Evolutionary conservation across 2,329 filamentous ascomycete species (phyloP), one percentile per base, ranked within the genome.

Genomic region (Claviceps sp.): DNA sequence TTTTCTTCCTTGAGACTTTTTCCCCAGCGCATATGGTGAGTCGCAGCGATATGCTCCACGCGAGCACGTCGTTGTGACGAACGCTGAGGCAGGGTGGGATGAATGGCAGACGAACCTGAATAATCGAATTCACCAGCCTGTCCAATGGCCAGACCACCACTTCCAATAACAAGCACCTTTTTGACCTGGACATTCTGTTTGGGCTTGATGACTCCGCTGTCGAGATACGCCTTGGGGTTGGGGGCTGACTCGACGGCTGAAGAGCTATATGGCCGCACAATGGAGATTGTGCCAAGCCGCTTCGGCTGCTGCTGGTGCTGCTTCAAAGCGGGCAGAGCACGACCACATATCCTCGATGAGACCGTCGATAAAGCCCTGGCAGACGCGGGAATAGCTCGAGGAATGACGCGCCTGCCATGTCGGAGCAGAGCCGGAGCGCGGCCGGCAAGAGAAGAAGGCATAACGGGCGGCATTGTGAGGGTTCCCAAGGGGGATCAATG

Each of bases 81-180:
- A 43, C 9, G 36, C 20, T 26, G 24, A 22, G 24, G n/a, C 5
- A 9, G 38, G n/a, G 14, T 8, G 38, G 6, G 8, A 49, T 34
- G 13, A 9, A 3, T 11, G 1, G 26, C 13, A 41, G 13, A 52
- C 83, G 59, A 76, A 95, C 89, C 91, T 69, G 93, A 97, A 71
- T 97, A 97, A 72, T 97, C 91, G 63, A 97, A 97, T 74, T 97
- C 91, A 73, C 91, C 91, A 58, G 91, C 91, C 72, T 97, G 91
- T 57, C 91, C 91, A 79, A 97, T 97, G 67, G 88, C 89, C 61
- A 97, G 78, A 70, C 91, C 91, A 73, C 91, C 91, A 72, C 85
- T 90, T 54, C 91, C 91, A 74, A 97, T 95, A 61, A 97, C 90
- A 56, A 97, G 75, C 50, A 97, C 91, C 75, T 97, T 97, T 76